phyloP scores from a whole-genome alignment of 805 yeast genomes.

The Nakazawaea molendinolei region DNA sequence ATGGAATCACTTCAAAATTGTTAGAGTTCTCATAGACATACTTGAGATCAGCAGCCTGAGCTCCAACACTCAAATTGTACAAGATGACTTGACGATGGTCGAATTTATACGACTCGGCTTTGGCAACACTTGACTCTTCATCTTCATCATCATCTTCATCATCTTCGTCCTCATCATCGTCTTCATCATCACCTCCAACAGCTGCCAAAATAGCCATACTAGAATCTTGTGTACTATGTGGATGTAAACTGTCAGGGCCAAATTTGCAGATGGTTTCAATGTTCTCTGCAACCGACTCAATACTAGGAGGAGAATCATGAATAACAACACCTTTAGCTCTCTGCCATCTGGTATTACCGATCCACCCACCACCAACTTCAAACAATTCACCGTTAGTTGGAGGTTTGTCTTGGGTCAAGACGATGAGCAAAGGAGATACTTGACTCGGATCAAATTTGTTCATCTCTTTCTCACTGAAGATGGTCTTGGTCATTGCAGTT shows the following conservation, averaged over 20 bases:
- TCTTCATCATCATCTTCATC: constrained; percentile 42
- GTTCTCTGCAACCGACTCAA: constrained; percentile 66
- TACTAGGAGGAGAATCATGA: constrained; percentile 42
- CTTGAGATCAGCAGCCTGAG: constrained; percentile 66
- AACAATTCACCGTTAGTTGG: constrained; percentile 75
- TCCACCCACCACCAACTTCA: constrained; percentile 97
- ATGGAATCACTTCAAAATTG: constrained; percentile 80
- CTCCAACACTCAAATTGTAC: constrained; percentile 88
- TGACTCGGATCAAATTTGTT: constrained; percentile 80
- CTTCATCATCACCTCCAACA: constrained; percentile 43
- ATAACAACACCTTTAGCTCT: constrained; percentile 80
- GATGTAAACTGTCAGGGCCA: constrained; percentile 41
- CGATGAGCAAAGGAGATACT: constrained; percentile 85
- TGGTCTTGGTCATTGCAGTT: constrained; percentile 91
- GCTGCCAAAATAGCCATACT: constrained; percentile 71
- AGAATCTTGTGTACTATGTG: constrained; percentile 67
- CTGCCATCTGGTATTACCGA: constrained; percentile 93
- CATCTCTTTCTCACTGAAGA: constrained; percentile 72
- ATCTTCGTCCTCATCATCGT: constrained; percentile 36
- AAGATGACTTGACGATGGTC: constrained; percentile 67
- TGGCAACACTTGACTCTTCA: constrained; percentile 31
- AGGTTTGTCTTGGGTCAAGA: constrained; percentile 68
- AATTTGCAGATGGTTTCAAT: constrained; percentile 67
- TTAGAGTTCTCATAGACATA: constrained; percentile 72
- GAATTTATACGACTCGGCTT: constrained; percentile 46